Base-by-base conservation (phyloP, 805 yeast species). In the Nakazawaea wyomingensis region DNA sequence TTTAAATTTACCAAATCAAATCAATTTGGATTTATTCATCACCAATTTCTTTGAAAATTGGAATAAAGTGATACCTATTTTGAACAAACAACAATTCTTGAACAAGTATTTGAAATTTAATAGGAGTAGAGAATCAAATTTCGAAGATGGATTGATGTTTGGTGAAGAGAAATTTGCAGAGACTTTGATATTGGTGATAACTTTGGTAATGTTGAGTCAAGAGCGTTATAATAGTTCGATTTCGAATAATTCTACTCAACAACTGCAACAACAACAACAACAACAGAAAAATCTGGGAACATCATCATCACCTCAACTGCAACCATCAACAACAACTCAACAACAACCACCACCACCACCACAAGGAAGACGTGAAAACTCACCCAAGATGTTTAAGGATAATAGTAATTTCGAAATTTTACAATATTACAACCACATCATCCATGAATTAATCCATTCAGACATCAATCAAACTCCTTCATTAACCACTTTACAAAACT, bases 41-140 rank as follows among this genome's bases (percentile, higher is more conserved):
- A 72, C 83, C 0, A 57, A 78, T 3, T 89, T 75, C 56, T 88
- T 87, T 61, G 80, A 78, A 48, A 82, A 83, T 45, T 89, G 96
- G 95, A 82, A 85, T 22, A 69, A 74, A 20, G 61, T 78, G 4
- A 66, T 82, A 18, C 95, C 96, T 0, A 68, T 86, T 13, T 55
- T 89, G 41, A 86, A 85, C 57, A 78, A 78, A 49, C 75, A 75
- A 34, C 71, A 78, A n/a, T 89, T 89, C 53, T 66, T 82, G 55
- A 64, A 66, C 18, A 76, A 78, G 48, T 87, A 85, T 56, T 52
- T 68, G 21, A 63, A 60, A 21, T 69, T 80, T 37, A 62, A 65
- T 18, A 62, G 65, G 37, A 61, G 77, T 14, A 53, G 78, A 22
- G 83, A 78, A 47, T 42, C 54, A 22, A 57, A 62, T 39, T 71